phyloP scores from a whole-genome alignment of 352 stramenopile genomes.

The Globisporangium recalcitrans region DNA sequence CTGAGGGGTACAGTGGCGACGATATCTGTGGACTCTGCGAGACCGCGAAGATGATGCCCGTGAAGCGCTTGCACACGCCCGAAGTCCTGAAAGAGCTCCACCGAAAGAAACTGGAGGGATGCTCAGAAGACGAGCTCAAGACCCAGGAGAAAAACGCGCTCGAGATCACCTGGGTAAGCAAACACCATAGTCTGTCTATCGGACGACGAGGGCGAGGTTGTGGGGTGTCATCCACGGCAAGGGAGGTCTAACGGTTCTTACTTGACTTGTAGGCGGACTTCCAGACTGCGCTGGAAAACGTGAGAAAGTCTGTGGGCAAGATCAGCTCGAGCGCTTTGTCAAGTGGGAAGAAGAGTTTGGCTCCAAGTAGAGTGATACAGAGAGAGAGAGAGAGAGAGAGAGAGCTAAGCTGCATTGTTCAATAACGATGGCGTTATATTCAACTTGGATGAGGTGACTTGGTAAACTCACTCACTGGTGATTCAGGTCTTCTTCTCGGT shows the following conservation, averaged over 20 bases:
- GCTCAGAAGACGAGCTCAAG: constrained; percentile 47
- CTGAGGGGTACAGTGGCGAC: constrained; percentile 59
- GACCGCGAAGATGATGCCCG: constrained; percentile 76
- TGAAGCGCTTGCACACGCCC: constrained; percentile 73
- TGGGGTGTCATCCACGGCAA: too few species aligned
- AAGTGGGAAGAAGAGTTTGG: constrained; percentile 81
- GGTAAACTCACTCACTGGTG: not conserved
- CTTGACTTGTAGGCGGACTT: constrained; percentile 36
- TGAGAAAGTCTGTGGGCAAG: constrained; percentile 79
- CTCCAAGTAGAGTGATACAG: constrained; percentile 73
- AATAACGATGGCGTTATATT: not conserved
- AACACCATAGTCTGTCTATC: too few species aligned
- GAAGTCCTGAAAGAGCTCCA: constrained; percentile 57
- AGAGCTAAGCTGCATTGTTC: constrained; percentile 1
- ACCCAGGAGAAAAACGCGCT: constrained; percentile 54
- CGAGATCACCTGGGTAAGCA: constrained; percentile 40
- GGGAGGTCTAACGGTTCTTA: not conserved
- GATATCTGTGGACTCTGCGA: constrained; percentile 59
- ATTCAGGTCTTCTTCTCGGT: not conserved
- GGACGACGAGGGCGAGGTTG: too few species aligned
- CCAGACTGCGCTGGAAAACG: constrained; percentile 62
- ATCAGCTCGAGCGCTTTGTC: constrained; percentile 70
- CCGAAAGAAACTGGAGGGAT: constrained; percentile 49
- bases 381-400: constrained; percentile 2
- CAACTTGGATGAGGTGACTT: not conserved